Base-by-base conservation (phyloP, 805 yeast genomes). In the Candida chauliodis region DNA sequence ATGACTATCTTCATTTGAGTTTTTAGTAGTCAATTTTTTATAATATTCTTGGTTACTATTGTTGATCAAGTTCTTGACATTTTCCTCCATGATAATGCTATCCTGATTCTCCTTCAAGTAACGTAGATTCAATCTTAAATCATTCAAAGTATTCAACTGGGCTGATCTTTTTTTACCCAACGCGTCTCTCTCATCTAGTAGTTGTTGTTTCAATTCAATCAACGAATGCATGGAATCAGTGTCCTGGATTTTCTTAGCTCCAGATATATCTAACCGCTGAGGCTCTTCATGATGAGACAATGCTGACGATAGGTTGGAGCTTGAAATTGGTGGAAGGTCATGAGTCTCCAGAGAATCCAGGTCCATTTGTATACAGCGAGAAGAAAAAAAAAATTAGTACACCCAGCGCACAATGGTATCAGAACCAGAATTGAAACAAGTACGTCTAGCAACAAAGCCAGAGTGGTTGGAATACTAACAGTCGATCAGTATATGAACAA, bases 401-500 rank as follows among this genome's bases (percentile, higher is more conserved):
- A 20, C 7, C 4, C 34, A 20, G 25, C 10, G 11, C 10, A 32
- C 8, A 32, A 18, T 19, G 5, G 81, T 77, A 18, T 73, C 80
- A n/a, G 71, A 78, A 23, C 83, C 84, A 8, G 83, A 78, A 52
- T 59, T 78, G 44, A 75, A 77, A 50, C 73, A 70, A 46, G 78
- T 73, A 58, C 30, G 76, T 66, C n/a, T n/a, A n/a, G n/a, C n/a
- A n/a, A n/a, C n/a, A n/a, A n/a, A n/a, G n/a, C n/a, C n/a, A n/a
- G n/a, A n/a, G n/a, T n/a, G n/a, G n/a, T n/a, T n/a, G n/a, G n/a
- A n/a, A 5, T 43, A 51, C 53, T 51, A 49, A 51, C 55, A 10
- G 13, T 23, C 49, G 10, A 23, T 25, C 46, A 83, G 81, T 88
- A 86, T 56, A 72, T 87, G 76, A 90, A 85, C 54, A 86, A 85